These are phyloP conservation scores for Lipomyces lipofer DNA, from an alignment of 805 yeast species.

Conservation along the genomic window DNA sequence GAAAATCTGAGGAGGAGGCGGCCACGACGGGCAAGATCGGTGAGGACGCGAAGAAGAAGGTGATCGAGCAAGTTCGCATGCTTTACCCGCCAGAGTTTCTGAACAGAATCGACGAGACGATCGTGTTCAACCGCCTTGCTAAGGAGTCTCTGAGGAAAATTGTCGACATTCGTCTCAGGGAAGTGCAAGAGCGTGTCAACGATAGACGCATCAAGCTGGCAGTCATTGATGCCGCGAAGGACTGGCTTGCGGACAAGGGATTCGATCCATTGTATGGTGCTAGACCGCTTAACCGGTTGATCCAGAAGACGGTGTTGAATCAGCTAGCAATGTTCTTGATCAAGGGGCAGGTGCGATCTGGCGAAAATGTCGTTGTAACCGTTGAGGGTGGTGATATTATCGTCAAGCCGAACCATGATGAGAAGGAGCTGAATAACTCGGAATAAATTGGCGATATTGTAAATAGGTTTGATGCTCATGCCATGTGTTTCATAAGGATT, in stretches of 20 bases:
- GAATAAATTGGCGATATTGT: background rate
- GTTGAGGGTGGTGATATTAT: slow-evolving; percentile 48
- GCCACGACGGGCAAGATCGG: slow-evolving; percentile 52
- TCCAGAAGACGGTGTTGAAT: slow-evolving; percentile 80
- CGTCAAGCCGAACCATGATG: slow-evolving; percentile 50
- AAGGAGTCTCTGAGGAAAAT: slow-evolving; percentile 71
- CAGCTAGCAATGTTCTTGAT: slow-evolving; percentile 82
- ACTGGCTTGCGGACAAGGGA: slow-evolving; percentile 79
- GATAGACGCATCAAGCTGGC: slow-evolving; percentile 72
- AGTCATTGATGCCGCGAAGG: slow-evolving; percentile 64
- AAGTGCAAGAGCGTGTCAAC: slow-evolving; percentile 72
- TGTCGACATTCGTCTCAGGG: slow-evolving; percentile 80
- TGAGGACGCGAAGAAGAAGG: slow-evolving; percentile 53
- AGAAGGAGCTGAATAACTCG: background rate
- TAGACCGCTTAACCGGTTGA: slow-evolving; percentile 87
- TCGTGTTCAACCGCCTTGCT: slow-evolving; percentile 88
- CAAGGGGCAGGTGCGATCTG: slow-evolving; percentile 69
- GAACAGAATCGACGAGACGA: slow-evolving; percentile 90
- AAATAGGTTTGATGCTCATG: too few relatives aligned
- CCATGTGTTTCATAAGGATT: too few relatives aligned
- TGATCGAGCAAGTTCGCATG: slow-evolving; percentile 65
- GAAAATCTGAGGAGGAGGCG: slow-evolving; percentile 44
- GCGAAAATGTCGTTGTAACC: slow-evolving; percentile 54
- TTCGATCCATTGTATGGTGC: slow-evolving; percentile 95
- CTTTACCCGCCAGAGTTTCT: slow-evolving; percentile 93